phyloP scores from a whole-genome alignment of 352 stramenopile species.

The Blastocystis sp. region DNA sequence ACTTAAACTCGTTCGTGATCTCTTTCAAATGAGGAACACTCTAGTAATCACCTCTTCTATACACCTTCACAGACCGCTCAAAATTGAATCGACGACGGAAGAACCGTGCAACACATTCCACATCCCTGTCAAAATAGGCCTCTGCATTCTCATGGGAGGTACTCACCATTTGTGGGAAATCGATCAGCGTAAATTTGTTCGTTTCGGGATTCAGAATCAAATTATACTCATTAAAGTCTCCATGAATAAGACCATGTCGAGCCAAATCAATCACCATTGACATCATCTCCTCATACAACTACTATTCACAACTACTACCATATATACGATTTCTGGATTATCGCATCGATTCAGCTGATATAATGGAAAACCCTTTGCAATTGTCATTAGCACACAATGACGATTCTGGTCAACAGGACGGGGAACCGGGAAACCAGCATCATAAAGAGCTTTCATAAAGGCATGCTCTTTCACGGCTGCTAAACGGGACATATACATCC shows the following conservation, averaged over 20 bases:
- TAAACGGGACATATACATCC: conserved; percentile 97
- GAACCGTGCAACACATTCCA: conserved; percentile 88
- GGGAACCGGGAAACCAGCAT: conserved; percentile 91
- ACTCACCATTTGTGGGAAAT: conserved; percentile 99
- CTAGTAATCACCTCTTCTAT: neutral
- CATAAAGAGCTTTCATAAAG: conserved; percentile 93
- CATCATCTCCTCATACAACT: conserved; percentile 83
- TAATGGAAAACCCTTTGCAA: conserved; percentile 85
- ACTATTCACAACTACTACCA: neutral
- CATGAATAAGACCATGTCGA: conserved; percentile 93
- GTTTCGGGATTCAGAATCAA: conserved; percentile 83
- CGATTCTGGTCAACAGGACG: conserved; percentile 91
- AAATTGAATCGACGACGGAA: conserved; percentile 79
- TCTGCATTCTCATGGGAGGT: conserved; percentile 91
- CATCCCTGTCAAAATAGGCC: conserved; percentile 87
- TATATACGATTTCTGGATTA: conserved; percentile 71
- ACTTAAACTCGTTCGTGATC: conserved; percentile 40
- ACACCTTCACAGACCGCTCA: neutral
- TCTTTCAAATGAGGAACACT: conserved; percentile 64
- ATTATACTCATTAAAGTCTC: conserved; percentile 99
- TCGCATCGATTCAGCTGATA: conserved; percentile 79
- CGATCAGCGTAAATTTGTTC: conserved; percentile 91
- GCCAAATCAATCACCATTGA: conserved; percentile 90
- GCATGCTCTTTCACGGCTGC: conserved; percentile 95
- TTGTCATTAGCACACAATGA: conserved; percentile 91